Conservation (phyloP, 2,329 filamentous ascomycete species). For the Pseudogymnoascus destructans region DNA sequence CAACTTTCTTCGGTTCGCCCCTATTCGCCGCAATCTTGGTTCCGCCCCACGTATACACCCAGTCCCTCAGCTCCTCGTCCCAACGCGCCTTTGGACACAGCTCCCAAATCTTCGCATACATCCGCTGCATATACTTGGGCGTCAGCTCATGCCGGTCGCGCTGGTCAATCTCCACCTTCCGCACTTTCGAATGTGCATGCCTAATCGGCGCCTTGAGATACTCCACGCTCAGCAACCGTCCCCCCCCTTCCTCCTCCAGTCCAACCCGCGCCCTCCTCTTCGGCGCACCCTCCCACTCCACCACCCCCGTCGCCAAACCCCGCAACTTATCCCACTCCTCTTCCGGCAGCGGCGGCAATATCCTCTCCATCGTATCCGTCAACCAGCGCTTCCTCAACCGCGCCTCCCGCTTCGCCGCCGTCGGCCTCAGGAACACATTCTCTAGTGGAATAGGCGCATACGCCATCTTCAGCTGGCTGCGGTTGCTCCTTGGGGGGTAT, state of each 20-base stretch:
- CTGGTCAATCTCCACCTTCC: background rate
- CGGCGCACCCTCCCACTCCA: slow-evolving; percentile 6
- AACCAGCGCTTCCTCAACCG: slow-evolving; percentile 37
- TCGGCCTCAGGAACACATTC: slow-evolving; percentile 39
- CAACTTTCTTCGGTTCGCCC: slow-evolving; percentile 22
- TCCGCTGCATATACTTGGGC: slow-evolving; percentile 33
- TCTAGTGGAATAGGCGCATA: slow-evolving; percentile 30
- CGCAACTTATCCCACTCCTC: slow-evolving; percentile 44
- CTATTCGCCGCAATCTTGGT: slow-evolving; percentile 20
- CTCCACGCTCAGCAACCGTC: slow-evolving; percentile 1
- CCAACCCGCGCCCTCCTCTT: background rate
- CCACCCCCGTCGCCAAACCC: slow-evolving; percentile 30
- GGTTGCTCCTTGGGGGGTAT: slow-evolving; percentile 11
- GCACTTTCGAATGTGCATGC: slow-evolving; percentile 3
- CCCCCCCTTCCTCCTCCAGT: background rate
- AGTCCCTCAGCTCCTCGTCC: slow-evolving; percentile 22
- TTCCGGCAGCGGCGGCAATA: slow-evolving; percentile 41
- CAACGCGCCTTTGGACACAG: slow-evolving; percentile 32
- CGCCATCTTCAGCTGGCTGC: slow-evolving; percentile 13
- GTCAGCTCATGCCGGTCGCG: slow-evolving; percentile 23
- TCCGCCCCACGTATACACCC: slow-evolving; percentile 35
- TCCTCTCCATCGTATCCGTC: slow-evolving; percentile 31
- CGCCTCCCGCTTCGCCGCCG: slow-evolving; percentile 29
- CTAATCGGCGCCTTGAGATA: slow-evolving; percentile 11
- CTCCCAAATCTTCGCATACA: slow-evolving; percentile 35